phyloP scores from a whole-genome alignment of 805 yeast genomes.

The Candida patagonica region DNA sequence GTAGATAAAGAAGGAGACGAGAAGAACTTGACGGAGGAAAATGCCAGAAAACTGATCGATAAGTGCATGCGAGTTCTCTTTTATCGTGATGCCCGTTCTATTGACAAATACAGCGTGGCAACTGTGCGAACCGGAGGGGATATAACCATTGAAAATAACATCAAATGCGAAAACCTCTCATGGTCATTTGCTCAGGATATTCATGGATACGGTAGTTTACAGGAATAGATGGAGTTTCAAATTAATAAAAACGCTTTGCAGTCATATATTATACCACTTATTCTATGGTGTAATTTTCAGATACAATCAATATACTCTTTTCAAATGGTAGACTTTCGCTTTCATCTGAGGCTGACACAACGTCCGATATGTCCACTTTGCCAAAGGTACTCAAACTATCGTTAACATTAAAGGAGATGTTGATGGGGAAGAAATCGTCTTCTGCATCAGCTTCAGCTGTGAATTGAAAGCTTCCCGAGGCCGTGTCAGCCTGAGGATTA shows the following conservation, averaged over 20 bases:
- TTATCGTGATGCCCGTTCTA: slow-evolving; percentile 92
- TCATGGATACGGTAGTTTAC: slow-evolving; percentile 80
- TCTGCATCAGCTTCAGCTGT: slow-evolving; percentile 66
- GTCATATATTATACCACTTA: too few species aligned
- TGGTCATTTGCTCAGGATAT: slow-evolving; percentile 89
- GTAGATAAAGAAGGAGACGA: slow-evolving; percentile 75
- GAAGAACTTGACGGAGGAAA: slow-evolving; percentile 54
- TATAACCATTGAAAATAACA: slow-evolving; percentile 54
- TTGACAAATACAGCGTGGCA: slow-evolving; percentile 76
- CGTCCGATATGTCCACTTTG: slow-evolving; percentile 52
- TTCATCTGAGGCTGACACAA: slow-evolving; percentile 42
- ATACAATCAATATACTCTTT: slow-evolving; percentile 32
- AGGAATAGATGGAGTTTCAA: slow-evolving; percentile 18
- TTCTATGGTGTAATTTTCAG: slow-evolving; percentile 31
- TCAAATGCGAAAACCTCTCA: slow-evolving; percentile 63
- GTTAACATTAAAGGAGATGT: slow-evolving; percentile 49
- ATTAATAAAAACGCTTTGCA: too few species aligned
- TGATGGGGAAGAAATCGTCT: slow-evolving; percentile 83
- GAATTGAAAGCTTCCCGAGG: slow-evolving; percentile 72
- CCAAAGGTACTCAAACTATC: slow-evolving; percentile 43
- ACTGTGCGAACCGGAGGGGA: slow-evolving; percentile 51
- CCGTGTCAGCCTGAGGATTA: slow-evolving; percentile 36
- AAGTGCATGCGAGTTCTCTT: slow-evolving; percentile 90
- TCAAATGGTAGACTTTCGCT: slow-evolving; percentile 59
- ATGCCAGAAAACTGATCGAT: slow-evolving; percentile 67